Conservation (phyloP, 1,139 yeast genomes). For the Kazachstania sp. region DNA sequence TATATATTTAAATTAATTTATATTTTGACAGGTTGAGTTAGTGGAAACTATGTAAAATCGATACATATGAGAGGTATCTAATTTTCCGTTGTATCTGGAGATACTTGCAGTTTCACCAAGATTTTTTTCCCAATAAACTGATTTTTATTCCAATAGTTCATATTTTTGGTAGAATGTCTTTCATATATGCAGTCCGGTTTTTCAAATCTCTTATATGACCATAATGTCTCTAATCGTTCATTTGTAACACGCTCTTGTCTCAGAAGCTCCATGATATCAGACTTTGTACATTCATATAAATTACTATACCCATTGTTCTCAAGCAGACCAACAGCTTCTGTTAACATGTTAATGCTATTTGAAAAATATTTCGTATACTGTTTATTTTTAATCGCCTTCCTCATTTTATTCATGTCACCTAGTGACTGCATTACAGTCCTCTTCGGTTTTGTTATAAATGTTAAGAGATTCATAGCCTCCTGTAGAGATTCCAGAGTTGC, state of each 20-base stretch:
- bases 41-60: slow-evolving; percentile 22
- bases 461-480: slow-evolving; percentile 19
- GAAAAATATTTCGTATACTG: background rate
- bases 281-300: slow-evolving; percentile 15
- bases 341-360: slow-evolving; percentile 2
- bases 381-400: slow-evolving; percentile 7
- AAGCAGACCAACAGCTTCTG: slow-evolving; percentile 14
- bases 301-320: slow-evolving; percentile 22
- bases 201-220: slow-evolving; percentile 27
- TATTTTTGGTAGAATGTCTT: slow-evolving; percentile 22
- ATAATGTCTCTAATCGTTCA: slow-evolving; percentile 15
- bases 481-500: too few species aligned
- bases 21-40: too few species aligned
- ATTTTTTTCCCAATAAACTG: slow-evolving; percentile 24
- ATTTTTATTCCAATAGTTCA: slow-evolving; percentile 28
- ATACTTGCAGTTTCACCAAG: slow-evolving; percentile 18
- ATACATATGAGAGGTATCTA: slow-evolving; percentile 25
- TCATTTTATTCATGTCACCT: slow-evolving; percentile 15
- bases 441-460: slow-evolving; percentile 12
- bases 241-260: slow-evolving; percentile 25
- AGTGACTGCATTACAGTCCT: slow-evolving; percentile 15
- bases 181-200: slow-evolving; percentile 12
- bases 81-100: slow-evolving; percentile 17
- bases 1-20: too few species aligned
- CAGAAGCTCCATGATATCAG: slow-evolving; percentile 10